Base-by-base conservation (phyloP, 2,329 filamentous ascomycete species). In the Mollisiaceae sp. region DNA sequence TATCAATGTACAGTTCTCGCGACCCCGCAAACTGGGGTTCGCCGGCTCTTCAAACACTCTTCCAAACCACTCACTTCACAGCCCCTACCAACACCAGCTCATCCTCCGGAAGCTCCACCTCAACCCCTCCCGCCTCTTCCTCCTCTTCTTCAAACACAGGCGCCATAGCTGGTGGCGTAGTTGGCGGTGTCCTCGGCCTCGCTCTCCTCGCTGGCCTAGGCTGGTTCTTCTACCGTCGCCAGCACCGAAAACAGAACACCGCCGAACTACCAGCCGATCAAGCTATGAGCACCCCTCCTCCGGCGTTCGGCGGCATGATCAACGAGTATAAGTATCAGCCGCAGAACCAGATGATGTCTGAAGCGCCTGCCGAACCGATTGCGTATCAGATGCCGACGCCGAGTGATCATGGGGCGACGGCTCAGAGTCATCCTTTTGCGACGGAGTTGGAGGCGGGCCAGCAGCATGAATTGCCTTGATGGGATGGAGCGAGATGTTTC, bases 141-240 rank as follows among this genome's bases (percentile, higher is more conserved):
- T 18, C 18, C 41, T 20, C 5, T 0, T 61, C 55, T 8, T 59
- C 60, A 27, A 62, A 63, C 39, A 58, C 65, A 15, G 64, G 65
- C 20, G 67, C 65, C 2, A 66, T 70, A 12, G 69, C 54, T 9
- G 65, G 69, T 6, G 69, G 67, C 32, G 65, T 69, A 18, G 65
- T 69, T 11, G 68, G 66, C 24, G 67, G 69, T 6, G 52, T 69
- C 11, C 50, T 54, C 5, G 69, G 59, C 4, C 52, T 70, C 9
- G 61, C 62, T 2, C 18, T 50, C 22, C 45, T 69, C n/a, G 60
- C 58, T 2, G 59, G 56, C 14, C 8, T 66, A 5, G 45, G 65
- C 50, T 64, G 52, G 35, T 65, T 70, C 65, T 66, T 55, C 18
- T 22, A 50, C 27, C 56, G 60, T 20, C 52, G 64, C 27, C 64